Conservation (phyloP, 345 rosid species). For the Camelina neglecta region DNA sequence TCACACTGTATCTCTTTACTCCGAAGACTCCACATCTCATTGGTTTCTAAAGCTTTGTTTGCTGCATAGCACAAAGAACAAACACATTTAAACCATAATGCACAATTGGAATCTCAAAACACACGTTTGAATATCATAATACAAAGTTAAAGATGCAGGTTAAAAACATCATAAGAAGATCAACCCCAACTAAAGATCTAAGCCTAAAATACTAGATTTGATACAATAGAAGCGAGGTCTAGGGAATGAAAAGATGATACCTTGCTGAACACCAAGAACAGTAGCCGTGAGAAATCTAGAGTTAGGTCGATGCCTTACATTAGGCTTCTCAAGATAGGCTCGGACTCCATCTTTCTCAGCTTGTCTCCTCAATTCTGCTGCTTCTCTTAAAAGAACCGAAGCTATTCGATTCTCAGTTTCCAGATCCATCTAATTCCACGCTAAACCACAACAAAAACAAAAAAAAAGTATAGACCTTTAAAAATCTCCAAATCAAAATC, state of each 20-base stretch:
- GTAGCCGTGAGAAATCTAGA: slow-evolving; percentile 91
- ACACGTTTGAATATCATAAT: not conserved
- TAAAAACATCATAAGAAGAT: too few species aligned
- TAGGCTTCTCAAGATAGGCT: slow-evolving; percentile 75
- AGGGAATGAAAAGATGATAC: slow-evolving; percentile 39
- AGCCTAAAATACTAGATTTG: not conserved
- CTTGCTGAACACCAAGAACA: slow-evolving; percentile 94
- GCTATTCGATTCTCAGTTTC: slow-evolving; percentile 92
- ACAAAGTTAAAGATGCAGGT: too few species aligned
- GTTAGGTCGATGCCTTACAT: slow-evolving; percentile 75
- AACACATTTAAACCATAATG: not conserved
- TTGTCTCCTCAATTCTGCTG: slow-evolving; percentile 78
- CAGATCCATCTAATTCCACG: slow-evolving; percentile 64
- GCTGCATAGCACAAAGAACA: slow-evolving; percentile 49
- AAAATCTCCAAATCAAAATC: slow-evolving; percentile 23
- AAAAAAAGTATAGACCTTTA: not conserved
- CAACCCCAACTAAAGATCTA: too few species aligned
- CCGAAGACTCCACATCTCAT: slow-evolving; percentile 87
- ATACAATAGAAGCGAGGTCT: not conserved
- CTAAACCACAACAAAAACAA: not conserved
- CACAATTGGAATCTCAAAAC: not conserved
- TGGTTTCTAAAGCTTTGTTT: slow-evolving; percentile 81
- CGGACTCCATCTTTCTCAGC: slow-evolving; percentile 82
- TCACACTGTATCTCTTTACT: slow-evolving; percentile 70
- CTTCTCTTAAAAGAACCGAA: slow-evolving; percentile 86